phyloP scores from a whole-genome alignment of 345 rosid species.

The Citropsis articulata region DNA sequence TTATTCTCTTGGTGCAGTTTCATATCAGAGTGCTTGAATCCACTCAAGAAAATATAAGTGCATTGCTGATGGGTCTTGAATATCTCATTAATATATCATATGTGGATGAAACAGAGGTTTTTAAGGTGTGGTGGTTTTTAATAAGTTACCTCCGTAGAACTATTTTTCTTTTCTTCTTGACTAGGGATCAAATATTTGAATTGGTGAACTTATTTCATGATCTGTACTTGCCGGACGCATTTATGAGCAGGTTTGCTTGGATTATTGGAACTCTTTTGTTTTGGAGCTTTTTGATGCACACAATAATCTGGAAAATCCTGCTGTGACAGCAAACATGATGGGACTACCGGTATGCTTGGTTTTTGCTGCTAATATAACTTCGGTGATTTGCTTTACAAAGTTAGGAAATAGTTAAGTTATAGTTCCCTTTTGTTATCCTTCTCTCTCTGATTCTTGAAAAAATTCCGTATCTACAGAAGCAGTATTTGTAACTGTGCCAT shows the following conservation, averaged over 20 bases:
- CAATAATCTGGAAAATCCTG: slow-evolving; percentile 79
- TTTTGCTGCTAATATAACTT: background rate
- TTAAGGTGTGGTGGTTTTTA: slow-evolving; percentile 57
- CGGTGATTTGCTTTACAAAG: background rate
- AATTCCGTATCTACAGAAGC: background rate
- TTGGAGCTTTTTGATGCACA: slow-evolving; percentile 89
- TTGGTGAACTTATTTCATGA: background rate
- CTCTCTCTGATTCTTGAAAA: background rate
- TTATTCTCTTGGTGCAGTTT: slow-evolving; percentile 43
- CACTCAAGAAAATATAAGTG: slow-evolving; percentile 58
- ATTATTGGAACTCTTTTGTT: slow-evolving; percentile 93
- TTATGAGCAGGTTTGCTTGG: slow-evolving; percentile 85
- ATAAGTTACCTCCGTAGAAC: background rate
- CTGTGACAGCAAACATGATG: slow-evolving; percentile 65
- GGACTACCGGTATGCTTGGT: slow-evolving; percentile 64
- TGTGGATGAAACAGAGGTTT: slow-evolving; percentile 99
- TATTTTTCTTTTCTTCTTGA: background rate
- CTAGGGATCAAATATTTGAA: background rate
- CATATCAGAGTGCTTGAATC: slow-evolving; percentile 87
- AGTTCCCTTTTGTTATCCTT: background rate
- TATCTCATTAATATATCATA: slow-evolving; percentile 87
- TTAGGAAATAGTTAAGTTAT: background rate
- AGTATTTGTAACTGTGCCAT: background rate
- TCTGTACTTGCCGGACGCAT: slow-evolving; percentile 1
- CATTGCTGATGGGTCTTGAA: slow-evolving; percentile 77